A percentile compares a stretch with the other conserved stretches of the same genome.
These are phyloP conservation scores for Coemansia sp. DNA, from an alignment of 192 early-diverging fungal genomes.

Conservation along the genomic window DNA sequence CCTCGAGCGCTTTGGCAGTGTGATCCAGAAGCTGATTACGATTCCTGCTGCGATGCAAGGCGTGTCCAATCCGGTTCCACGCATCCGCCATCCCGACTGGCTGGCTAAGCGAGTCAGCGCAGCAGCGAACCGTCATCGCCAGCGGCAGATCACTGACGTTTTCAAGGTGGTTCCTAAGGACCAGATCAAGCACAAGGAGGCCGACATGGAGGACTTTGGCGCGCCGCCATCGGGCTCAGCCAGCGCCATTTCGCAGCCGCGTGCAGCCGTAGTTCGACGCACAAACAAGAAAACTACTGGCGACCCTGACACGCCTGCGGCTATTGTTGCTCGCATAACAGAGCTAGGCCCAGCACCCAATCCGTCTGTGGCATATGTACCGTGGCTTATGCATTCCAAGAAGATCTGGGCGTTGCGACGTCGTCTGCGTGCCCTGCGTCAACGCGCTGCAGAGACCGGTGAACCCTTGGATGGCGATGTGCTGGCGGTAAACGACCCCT, in stretches of 20 bases:
- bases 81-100: slow-evolving; percentile 95
- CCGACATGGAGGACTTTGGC: slow-evolving; percentile 65
- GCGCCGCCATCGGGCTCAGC: slow-evolving; percentile 12
- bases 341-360: slow-evolving; percentile 62
- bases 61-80: slow-evolving; percentile 88
- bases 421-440: slow-evolving; percentile 54
- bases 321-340: slow-evolving; percentile 26
- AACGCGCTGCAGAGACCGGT: slow-evolving; percentile 37
- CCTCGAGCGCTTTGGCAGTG: slow-evolving; percentile 89
- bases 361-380: slow-evolving; percentile 66
- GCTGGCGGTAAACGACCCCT: neutral
- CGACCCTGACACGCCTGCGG: slow-evolving; percentile 48
- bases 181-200: slow-evolving; percentile 26
- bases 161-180: slow-evolving; percentile 60
- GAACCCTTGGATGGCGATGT: slow-evolving; percentile 7
- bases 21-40: slow-evolving; percentile 96
- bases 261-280: slow-evolving; percentile 17
- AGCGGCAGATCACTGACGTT: slow-evolving; percentile 80
- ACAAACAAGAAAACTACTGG: slow-evolving; percentile 10
- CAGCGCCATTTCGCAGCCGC: slow-evolving; percentile 12
- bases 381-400: slow-evolving; percentile 78
- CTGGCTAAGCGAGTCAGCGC: slow-evolving; percentile 75
- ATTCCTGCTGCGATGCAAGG: slow-evolving; percentile 98
- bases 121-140: slow-evolving; percentile 79
- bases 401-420: slow-evolving; percentile 70